A percentile compares a stretch with the other conserved stretches of the same genome.
Evolutionary conservation across 345 rosid genomes (phyloP).

Genomic region (Cochlearia excelsa): DNA sequence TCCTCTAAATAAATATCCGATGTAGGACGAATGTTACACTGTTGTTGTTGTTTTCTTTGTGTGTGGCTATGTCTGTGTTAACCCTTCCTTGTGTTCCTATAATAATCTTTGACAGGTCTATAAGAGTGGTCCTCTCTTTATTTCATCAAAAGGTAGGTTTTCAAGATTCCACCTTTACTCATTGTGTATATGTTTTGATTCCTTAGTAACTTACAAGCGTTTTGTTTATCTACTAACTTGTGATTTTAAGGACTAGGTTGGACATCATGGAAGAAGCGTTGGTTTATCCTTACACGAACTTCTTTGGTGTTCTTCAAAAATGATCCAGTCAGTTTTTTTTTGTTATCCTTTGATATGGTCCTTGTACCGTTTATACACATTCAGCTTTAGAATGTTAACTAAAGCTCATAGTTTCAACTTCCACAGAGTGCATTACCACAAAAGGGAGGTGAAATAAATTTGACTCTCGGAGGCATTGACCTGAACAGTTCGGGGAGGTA

Average conservation of each 20-base stretch:
- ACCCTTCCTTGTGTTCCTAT: not conserved
- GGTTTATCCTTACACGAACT: constrained; percentile 93
- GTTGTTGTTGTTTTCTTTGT: not conserved
- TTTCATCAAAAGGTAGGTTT: constrained; percentile 84
- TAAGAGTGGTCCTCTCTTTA: constrained; percentile 95
- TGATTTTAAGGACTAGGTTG: constrained; percentile 82
- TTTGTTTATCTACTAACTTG: constrained; percentile 1
- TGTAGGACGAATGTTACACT: too few relatives aligned
- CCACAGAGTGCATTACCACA: constrained; percentile 86
- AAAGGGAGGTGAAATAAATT: constrained; percentile 87
- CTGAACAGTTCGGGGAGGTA: constrained; percentile 97
- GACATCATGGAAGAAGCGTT: constrained; percentile 99
- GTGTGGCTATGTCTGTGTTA: constrained; percentile 7
- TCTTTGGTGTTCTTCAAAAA: constrained; percentile 95
- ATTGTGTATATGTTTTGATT: constrained; percentile 16
- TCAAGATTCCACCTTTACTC: constrained; percentile 1
- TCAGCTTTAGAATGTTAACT: too few relatives aligned
- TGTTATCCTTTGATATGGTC: constrained; percentile 7
- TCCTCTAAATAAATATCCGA: too few relatives aligned
- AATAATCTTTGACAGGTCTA: constrained; percentile 56
- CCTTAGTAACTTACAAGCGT: not conserved
- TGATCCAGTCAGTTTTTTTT: constrained; percentile 80
- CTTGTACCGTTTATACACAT: not conserved
- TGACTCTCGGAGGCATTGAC: constrained; percentile 96
- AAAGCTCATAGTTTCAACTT: constrained; percentile 24